phyloP scores from a whole-genome alignment of 352 stramenopile genomes.

The Pythium oligandrum region DNA sequence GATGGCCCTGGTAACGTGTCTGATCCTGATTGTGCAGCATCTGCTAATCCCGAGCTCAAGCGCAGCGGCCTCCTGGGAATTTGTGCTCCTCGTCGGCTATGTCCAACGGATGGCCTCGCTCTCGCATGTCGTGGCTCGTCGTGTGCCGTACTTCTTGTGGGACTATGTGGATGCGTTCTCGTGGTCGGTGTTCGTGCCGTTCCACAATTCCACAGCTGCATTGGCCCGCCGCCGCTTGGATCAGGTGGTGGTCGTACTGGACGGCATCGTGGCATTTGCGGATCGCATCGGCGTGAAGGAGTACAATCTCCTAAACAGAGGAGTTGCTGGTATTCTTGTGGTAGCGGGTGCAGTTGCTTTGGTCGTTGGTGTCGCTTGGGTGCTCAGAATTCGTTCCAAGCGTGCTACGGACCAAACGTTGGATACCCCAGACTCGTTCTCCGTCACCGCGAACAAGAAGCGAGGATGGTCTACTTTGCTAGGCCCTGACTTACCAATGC shows the following conservation, averaged over 20 bases:
- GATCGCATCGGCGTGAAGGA: slow-evolving; percentile 18
- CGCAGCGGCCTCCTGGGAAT: slow-evolving; percentile 23
- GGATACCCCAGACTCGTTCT: neutral
- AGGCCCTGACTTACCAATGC: slow-evolving; percentile 5
- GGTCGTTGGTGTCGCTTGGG: slow-evolving; percentile 4
- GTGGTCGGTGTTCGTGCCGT: slow-evolving; percentile 23
- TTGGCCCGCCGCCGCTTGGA: slow-evolving; percentile 1
- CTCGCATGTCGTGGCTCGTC: slow-evolving; percentile 3
- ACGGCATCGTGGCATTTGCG: slow-evolving; percentile 14
- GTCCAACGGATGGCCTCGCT: slow-evolving; percentile 18
- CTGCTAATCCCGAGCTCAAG: neutral
- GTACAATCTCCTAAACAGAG: slow-evolving; percentile 5
- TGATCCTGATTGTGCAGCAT: slow-evolving; percentile 4
- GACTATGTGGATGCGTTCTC: slow-evolving; percentile 24
- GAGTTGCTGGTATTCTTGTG: slow-evolving; percentile 14
- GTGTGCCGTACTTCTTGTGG: slow-evolving; percentile 14
- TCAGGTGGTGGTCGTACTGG: slow-evolving; percentile 7
- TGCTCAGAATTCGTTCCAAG: neutral
- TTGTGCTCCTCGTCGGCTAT: slow-evolving; percentile 21
- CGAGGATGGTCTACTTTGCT: neutral
- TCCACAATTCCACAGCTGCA: slow-evolving; percentile 1
- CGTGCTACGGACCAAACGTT: neutral
- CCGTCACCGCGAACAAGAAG: neutral
- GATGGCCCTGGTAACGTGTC: slow-evolving; percentile 1
- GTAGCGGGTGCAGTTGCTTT: slow-evolving; percentile 8